Conservation (phyloP, 108 stramenopile genomes). For the Mayamaea pseudoterrestris region DNA sequence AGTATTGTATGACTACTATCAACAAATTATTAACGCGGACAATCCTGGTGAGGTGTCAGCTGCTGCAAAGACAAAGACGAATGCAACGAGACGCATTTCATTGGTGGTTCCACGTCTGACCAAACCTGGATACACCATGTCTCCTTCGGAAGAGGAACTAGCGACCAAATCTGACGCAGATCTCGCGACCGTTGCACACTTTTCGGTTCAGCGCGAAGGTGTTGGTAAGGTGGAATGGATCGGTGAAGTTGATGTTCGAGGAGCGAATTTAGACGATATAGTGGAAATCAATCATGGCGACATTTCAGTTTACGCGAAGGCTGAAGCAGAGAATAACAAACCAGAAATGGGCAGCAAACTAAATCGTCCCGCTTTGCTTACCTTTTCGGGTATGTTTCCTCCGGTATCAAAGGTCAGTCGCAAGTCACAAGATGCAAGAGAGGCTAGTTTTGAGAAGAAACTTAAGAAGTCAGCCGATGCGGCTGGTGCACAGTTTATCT, state of each 20-base stretch:
- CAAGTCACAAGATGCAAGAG: conserved; percentile 20
- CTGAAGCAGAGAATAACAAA: conserved; percentile 57
- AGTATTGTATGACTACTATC: conserved; percentile 71
- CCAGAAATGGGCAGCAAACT: conserved; percentile 74
- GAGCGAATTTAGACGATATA: conserved; percentile 60
- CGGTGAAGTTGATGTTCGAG: conserved; percentile 86
- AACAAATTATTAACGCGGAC: conserved; percentile 31
- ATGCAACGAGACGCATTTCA: no score
- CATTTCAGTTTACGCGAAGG: conserved; percentile 78
- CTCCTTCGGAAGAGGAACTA: conserved; percentile 52
- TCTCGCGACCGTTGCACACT: conserved; percentile 74
- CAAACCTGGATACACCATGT: conserved; percentile 70
- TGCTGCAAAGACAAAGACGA: background rate
- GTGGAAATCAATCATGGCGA: conserved; percentile 72
- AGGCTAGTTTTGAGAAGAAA: conserved; percentile 40
- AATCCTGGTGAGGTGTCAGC: background rate
- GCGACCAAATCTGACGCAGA: conserved; percentile 67
- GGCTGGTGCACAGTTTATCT: conserved; percentile 74
- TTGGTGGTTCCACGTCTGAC: conserved; percentile 56
- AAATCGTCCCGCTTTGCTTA: conserved; percentile 84
- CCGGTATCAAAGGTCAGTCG: no score
- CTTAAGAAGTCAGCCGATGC: conserved; percentile 40
- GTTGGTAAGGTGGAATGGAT: conserved; percentile 87
- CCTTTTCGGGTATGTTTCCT: conserved; percentile 60
- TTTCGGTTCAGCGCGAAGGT: conserved; percentile 54